A percentile compares a stretch with the other conserved stretches of the same genome.
phyloP scores from a whole-genome alignment of 2,329 filamentous ascomycete genomes.

The Fusarium xyrophilum region DNA sequence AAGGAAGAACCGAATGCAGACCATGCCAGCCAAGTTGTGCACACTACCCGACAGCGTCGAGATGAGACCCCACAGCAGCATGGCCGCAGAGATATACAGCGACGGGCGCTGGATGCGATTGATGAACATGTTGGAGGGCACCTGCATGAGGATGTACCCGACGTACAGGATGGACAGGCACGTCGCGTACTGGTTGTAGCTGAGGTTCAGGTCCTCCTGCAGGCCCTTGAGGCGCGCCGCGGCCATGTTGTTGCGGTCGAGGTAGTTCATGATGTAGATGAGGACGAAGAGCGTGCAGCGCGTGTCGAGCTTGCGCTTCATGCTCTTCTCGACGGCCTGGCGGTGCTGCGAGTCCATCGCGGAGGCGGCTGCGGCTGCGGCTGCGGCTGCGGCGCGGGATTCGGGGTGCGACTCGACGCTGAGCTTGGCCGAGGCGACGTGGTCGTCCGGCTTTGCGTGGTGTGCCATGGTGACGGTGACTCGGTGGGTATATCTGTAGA shows the following conservation, averaged over 20 bases:
- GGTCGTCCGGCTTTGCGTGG: slow-evolving; percentile 23
- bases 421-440: slow-evolving; percentile 26
- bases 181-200: slow-evolving; percentile 67
- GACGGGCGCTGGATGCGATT: slow-evolving; percentile 60
- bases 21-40: slow-evolving; percentile 60
- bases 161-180: slow-evolving; percentile 71
- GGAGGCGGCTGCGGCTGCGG: slow-evolving; percentile 2
- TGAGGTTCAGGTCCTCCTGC: slow-evolving; percentile 64
- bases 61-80: slow-evolving; percentile 67
- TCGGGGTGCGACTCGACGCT: slow-evolving; percentile 28
- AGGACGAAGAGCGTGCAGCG: slow-evolving; percentile 73
- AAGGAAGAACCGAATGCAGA: slow-evolving; percentile 64
- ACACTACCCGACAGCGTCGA: slow-evolving; percentile 63
- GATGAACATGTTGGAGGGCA: slow-evolving; percentile 65
- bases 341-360: slow-evolving; percentile 57
- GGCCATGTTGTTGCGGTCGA: slow-evolving; percentile 73
- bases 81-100: slow-evolving; percentile 59
- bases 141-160: slow-evolving; percentile 70
- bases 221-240: slow-evolving; percentile 70
- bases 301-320: slow-evolving; percentile 74
- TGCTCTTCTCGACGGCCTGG: slow-evolving; percentile 63
- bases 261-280: slow-evolving; percentile 79
- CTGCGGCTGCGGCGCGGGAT: slow-evolving; percentile 1
- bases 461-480: slow-evolving; percentile 9
- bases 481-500: background rate